Evolutionary conservation across 2,329 filamentous ascomycete genomes (phyloP), one percentile per base, ranked within the genome.

Genomic region (Aspergillus neotritici): DNA sequence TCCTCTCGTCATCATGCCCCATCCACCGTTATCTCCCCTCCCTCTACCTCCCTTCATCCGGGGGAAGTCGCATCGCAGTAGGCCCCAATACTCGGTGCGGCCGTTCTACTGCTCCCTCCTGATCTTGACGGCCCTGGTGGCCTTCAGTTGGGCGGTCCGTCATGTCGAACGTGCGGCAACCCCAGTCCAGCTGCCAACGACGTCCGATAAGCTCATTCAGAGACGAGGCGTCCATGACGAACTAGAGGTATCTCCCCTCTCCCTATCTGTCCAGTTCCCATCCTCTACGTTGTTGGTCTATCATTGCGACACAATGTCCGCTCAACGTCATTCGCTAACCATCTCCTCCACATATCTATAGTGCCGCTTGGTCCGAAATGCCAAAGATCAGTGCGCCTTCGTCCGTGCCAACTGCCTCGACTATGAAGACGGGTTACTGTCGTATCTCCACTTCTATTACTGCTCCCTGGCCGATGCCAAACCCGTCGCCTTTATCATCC

Each of bases 401-500:
- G 81, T 97, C 45, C 80, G 76, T 53, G 74, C 76, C 44, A 86
- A 96, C 65, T 98, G 93, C 66, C 74, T 78, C 29, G 88, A 94
- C 58, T 88, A 96, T 62, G 87, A 96, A 68, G 86, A 90, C 41
- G 91, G 93, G 25, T 78, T 97, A 49, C 71, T 96, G 45, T 85
- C 87, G 17, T 98, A 98, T 67, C 79, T 97, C 36, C 77, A 82
- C 14, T 75, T 97, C 42, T 98, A 95, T 73, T 98, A 95, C 68
- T 98, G 93, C 74, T 71, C 73, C 34, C 74, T 94, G 29, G 73
- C 75, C 42, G 67, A 79, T 41, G 80, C 74, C 11, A 83, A 87
- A 60, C 82, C 86, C 1, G 51, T 94, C 35, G 88, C 86, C n/a
- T 94, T 98, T 59, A 62, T 74, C 15, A 71, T 94, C 33, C 73